A percentile compares a stretch with the other conserved stretches of the same genome.
phyloP scores from a whole-genome alignment of 345 rosid genomes.

The Heritiera littoralis region DNA sequence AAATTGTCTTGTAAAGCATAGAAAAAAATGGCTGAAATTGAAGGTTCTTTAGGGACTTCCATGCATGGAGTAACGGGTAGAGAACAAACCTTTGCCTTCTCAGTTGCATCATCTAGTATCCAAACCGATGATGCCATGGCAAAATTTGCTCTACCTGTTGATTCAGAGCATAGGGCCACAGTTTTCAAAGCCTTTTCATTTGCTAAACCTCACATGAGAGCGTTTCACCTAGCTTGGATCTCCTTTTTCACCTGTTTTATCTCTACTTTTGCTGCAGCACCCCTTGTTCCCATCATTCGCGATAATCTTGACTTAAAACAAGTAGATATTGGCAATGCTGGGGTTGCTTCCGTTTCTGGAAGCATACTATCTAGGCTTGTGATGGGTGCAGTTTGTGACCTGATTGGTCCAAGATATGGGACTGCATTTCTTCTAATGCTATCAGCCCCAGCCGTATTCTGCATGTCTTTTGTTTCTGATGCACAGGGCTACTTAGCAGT shows the following conservation, averaged over 20 bases:
- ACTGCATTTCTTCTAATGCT: slow-evolving; percentile 35
- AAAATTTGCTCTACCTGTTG: slow-evolving; percentile 66
- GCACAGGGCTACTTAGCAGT: slow-evolving; percentile 68
- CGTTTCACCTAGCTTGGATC: slow-evolving; percentile 85
- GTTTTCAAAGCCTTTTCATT: slow-evolving; percentile 63
- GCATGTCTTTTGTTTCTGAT: slow-evolving; percentile 64
- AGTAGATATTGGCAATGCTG: slow-evolving; percentile 72
- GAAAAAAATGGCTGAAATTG: slow-evolving; percentile 40
- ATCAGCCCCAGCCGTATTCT: slow-evolving; percentile 75
- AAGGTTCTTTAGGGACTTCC: slow-evolving; percentile 54
- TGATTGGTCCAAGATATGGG: too few species aligned
- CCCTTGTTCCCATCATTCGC: slow-evolving; percentile 73
- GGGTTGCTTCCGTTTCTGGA: slow-evolving; percentile 83
- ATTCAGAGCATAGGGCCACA: slow-evolving; percentile 82
- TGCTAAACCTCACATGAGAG: slow-evolving; percentile 83
- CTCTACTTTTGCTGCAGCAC: slow-evolving; percentile 89
- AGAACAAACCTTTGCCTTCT: slow-evolving; percentile 60
- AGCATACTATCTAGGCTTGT: slow-evolving; percentile 79
- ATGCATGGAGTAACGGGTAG: slow-evolving; percentile 68
- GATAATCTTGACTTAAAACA: slow-evolving; percentile 76
- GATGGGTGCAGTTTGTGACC: slow-evolving; percentile 84
- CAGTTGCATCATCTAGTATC: slow-evolving; percentile 40
- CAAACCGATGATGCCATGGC: slow-evolving; percentile 55
- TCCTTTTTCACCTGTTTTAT: slow-evolving; percentile 89
- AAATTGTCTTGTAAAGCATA: too few species aligned